A percentile compares a stretch with the other conserved stretches of the same genome.
Conservation (phyloP, 768 basidiomycete genomes). For the Lactarius akahatsu region DNA sequence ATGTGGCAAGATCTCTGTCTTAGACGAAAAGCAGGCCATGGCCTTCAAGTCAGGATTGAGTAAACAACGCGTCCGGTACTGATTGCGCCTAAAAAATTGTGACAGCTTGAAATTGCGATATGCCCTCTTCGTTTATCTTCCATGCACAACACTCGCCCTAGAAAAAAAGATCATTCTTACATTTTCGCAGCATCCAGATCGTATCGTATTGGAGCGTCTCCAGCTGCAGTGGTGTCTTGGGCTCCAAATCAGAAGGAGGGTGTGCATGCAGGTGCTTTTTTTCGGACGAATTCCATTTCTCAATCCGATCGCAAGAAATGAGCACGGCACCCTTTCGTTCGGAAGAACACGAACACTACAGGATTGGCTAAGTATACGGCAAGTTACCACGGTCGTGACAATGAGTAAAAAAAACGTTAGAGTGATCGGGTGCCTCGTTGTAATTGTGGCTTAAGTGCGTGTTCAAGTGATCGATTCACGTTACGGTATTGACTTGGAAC, state of each 20-base stretch:
- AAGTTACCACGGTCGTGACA: conserved; percentile 18
- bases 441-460: conserved; percentile 91
- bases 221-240: conserved; percentile 80
- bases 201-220: conserved; percentile 96
- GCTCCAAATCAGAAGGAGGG: conserved; percentile 21
- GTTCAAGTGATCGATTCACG: conserved; percentile 29
- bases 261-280: conserved; percentile 86
- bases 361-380: conserved; percentile 65
- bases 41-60: conserved; percentile 94
- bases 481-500: conserved; percentile 17
- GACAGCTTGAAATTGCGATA: conserved; percentile 86
- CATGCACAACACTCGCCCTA: conserved; percentile 97
- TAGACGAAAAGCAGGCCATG: conserved; percentile 34
- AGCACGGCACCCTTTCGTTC: conserved; percentile 87
- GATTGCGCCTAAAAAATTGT: conserved; percentile 91
- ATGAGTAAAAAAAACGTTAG: conserved; percentile 22
- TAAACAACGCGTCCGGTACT: conserved; percentile 90
- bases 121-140: conserved; percentile 87
- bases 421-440: conserved; percentile 80
- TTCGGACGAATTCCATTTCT: conserved; percentile 97
- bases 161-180: conserved; percentile 18
- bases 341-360: conserved; percentile 79
- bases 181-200: conserved; percentile 57
- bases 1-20: conserved; percentile 86
- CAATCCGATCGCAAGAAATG: conserved; percentile 97